phyloP scores from a whole-genome alignment of 805 yeast genomes.

The Metschnikowia santaceciliae region DNA sequence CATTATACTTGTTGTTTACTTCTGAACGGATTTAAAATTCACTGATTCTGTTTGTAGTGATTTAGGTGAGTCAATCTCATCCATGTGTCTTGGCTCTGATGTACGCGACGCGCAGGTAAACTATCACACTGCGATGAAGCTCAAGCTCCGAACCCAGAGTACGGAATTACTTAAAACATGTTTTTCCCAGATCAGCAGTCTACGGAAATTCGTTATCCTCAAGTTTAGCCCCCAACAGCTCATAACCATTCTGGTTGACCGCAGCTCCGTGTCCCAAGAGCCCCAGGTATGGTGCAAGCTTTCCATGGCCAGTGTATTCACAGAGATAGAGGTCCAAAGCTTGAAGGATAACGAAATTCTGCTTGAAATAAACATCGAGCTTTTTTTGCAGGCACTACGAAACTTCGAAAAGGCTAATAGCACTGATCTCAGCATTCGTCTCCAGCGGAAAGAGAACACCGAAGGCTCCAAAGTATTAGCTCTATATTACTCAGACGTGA shows the following conservation, averaged over 20 bases:
- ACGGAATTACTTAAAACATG: slow-evolving; percentile 35
- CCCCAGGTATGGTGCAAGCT: slow-evolving; percentile 70
- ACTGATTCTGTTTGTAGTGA: no score
- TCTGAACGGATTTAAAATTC: no score
- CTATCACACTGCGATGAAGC: slow-evolving; percentile 19
- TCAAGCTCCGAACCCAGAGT: slow-evolving; percentile 23
- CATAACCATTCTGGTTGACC: slow-evolving; percentile 45
- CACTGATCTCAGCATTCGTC: slow-evolving; percentile 47
- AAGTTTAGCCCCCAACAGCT: slow-evolving; percentile 50
- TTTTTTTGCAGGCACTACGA: slow-evolving; percentile 52
- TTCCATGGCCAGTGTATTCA: slow-evolving; percentile 42
- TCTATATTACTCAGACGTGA: slow-evolving; percentile 48
- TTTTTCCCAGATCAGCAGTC: slow-evolving; percentile 44
- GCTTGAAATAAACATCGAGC: slow-evolving; percentile 61
- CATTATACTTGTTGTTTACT: no score
- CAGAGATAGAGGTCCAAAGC: slow-evolving; percentile 48
- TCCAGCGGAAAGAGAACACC: slow-evolving; percentile 41
- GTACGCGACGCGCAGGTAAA: slow-evolving; percentile 3
- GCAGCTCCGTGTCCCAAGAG: slow-evolving; percentile 42
- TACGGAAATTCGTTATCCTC: slow-evolving; percentile 55
- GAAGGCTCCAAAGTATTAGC: slow-evolving; percentile 41
- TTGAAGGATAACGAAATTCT: slow-evolving; percentile 51
- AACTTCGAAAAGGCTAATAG: slow-evolving; percentile 53
- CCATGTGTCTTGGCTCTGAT: not conserved
- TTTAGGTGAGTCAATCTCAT: no score